Evolutionary conservation across 2,329 filamentous ascomycete genomes (phyloP), one percentile per base, ranked within the genome.

Genomic region (Sporothrix euskadiensis): DNA sequence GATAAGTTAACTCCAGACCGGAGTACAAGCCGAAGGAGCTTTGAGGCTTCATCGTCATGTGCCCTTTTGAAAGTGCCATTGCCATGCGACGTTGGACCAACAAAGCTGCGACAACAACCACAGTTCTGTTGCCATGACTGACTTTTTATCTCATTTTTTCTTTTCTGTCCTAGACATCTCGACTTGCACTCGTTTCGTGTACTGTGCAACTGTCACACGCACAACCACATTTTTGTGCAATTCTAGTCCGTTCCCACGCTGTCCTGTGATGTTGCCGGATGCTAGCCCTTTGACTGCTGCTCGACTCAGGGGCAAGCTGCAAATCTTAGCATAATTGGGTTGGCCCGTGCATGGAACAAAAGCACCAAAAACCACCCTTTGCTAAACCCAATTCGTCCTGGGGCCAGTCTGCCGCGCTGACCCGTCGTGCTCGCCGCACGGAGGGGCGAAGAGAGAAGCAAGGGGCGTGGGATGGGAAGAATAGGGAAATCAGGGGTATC

Each of bases 401-500:
- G 56, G 44, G 41, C 19, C 57, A 66, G 22, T 61, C 57, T 71
- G 32, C 70, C 70, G 57, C 39, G 70, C 47, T 72, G 59, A n/a
- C 57, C 69, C 69, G 57, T 41, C 57, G 59, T 54, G 57, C 35
- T 65, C 56, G 41, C 69, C 26, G 9, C 32, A 30, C n/a, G 39
- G 44, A 71, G 44, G 39, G 32, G 70, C 26, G 26, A 44, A 32
- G 41, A n/a, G 39, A 59, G 59, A 56, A 19, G 57, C 57, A 39
- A 63, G 44, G 59, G 71, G 49, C 32, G 70, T n/a, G 22, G 52
- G 61, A 66, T 72, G 47, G 44, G 39, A 41, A 61, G 69, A 35
- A 22, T 32, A 54, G 26, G 57, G 63, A 47, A 70, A 66, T 74
- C 73, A 74, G 73, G 73, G 73, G 73, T 59, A 57, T 41, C 41